These are phyloP conservation scores for Stachybotrys chlorohalonatus DNA, from an alignment of 2,329 filamentous ascomycete genomes.

Conservation along the genomic window DNA sequence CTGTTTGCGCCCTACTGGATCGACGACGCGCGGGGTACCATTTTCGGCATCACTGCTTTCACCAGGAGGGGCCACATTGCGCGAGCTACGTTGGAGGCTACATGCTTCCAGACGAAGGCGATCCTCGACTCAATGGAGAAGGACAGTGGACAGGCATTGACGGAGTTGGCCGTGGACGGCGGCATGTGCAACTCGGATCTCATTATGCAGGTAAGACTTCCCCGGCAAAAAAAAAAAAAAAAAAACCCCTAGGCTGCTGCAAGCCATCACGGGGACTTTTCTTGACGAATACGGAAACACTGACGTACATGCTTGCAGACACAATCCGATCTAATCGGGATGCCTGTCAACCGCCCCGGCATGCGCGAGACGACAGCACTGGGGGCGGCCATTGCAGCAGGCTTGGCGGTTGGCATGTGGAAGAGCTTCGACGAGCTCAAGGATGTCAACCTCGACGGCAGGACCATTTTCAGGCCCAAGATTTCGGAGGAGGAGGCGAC, in stretches of 20 bases:
- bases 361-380: slow-evolving; percentile 82
- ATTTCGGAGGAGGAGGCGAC: slow-evolving; percentile 50
- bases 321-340: slow-evolving; percentile 72
- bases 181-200: slow-evolving; percentile 76
- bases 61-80: slow-evolving; percentile 71
- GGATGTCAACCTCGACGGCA: slow-evolving; percentile 60
- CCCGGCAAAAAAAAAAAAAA: background rate
- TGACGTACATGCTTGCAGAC: slow-evolving; percentile 34
- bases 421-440: slow-evolving; percentile 63
- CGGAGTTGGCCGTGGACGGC: slow-evolving; percentile 71
- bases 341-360: slow-evolving; percentile 66
- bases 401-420: slow-evolving; percentile 69
- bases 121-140: slow-evolving; percentile 75
- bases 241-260: background rate
- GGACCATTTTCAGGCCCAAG: slow-evolving; percentile 58
- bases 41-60: slow-evolving; percentile 70
- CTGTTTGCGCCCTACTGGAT: slow-evolving; percentile 82
- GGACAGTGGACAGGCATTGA: slow-evolving; percentile 64
- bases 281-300: background rate
- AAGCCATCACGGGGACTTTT: background rate
- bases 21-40: slow-evolving; percentile 71
- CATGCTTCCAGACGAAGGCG: slow-evolving; percentile 76
- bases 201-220: slow-evolving; percentile 54
- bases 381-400: slow-evolving; percentile 73
- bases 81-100: slow-evolving; percentile 70